phyloP scores from a whole-genome alignment of 768 basidiomycete species.

The Tylopilus sp. region DNA sequence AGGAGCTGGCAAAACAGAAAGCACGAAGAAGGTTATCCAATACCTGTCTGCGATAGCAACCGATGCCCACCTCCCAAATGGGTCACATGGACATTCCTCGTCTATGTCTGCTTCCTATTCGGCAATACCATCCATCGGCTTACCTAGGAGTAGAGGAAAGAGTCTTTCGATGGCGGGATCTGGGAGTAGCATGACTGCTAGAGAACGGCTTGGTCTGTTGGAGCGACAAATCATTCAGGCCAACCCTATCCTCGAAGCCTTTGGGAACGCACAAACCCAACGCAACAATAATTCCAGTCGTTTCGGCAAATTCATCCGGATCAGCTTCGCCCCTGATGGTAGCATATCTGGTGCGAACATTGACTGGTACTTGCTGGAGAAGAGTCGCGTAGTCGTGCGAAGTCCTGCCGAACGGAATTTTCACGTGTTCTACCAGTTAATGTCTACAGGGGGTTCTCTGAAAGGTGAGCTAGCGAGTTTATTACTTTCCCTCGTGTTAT shows the following conservation, averaged over 20 bases:
- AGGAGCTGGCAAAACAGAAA: slow-evolving; percentile 98
- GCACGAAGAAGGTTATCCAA: slow-evolving; percentile 98
- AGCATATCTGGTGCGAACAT: slow-evolving; percentile 98
- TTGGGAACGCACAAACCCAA: slow-evolving; percentile 98
- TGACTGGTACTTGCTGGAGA: slow-evolving; percentile 98
- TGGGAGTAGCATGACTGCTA: slow-evolving; percentile 50
- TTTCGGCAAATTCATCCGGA: slow-evolving; percentile 97
- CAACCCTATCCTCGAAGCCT: slow-evolving; percentile 95
- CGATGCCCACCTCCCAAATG: slow-evolving; percentile 55
- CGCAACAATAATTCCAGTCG: slow-evolving; percentile 98
- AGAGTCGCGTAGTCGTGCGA: slow-evolving; percentile 88
- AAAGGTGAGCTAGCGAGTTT: slow-evolving; percentile 48
- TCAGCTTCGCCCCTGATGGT: slow-evolving; percentile 88
- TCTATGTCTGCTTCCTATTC: slow-evolving; percentile 54
- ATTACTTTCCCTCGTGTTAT: slow-evolving; percentile 1
- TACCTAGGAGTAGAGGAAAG: slow-evolving; percentile 65
- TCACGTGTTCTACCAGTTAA: slow-evolving; percentile 95
- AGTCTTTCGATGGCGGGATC: slow-evolving; percentile 45
- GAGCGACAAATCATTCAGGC: slow-evolving; percentile 97
- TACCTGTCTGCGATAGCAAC: slow-evolving; percentile 97
- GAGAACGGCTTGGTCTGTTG: slow-evolving; percentile 78
- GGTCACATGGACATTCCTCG: slow-evolving; percentile 66
- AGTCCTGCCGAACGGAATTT: slow-evolving; percentile 90
- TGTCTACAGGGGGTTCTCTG: slow-evolving; percentile 70
- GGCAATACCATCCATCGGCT: slow-evolving; percentile 60